phyloP scores from a whole-genome alignment of 805 yeast genomes.

The Pichia heedii region DNA sequence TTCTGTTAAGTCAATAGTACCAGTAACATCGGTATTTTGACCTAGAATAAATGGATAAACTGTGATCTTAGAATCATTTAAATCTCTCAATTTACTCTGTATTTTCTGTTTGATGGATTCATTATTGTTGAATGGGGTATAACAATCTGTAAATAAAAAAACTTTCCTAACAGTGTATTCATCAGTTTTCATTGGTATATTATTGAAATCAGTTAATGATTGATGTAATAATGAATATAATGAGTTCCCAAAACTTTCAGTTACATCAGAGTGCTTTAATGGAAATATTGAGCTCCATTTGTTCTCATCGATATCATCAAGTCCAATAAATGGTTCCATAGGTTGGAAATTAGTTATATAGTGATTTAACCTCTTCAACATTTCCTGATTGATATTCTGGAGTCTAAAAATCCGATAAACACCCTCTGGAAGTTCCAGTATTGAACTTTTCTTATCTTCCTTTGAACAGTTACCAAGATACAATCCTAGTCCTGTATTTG shows the following conservation, averaged over 20 bases:
- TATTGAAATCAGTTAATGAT: conserved; percentile 47
- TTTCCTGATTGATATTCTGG: conserved; percentile 43
- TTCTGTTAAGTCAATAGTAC: conserved; percentile 3
- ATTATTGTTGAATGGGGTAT: conserved; percentile 45
- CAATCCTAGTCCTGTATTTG: conserved; percentile 69
- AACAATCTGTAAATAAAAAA: conserved; percentile 69
- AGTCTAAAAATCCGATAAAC: conserved; percentile 43
- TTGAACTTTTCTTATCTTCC: conserved; percentile 4
- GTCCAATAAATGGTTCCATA: conserved; percentile 1
- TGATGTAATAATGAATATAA: conserved; percentile 38
- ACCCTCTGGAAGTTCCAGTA: conserved; percentile 23
- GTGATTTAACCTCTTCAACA: conserved; percentile 49
- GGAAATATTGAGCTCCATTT: conserved; percentile 23
- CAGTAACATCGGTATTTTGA: conserved; percentile 13
- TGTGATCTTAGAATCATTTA: conserved; percentile 42
- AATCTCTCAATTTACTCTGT: conserved; percentile 50
- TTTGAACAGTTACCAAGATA: conserved; percentile 44
- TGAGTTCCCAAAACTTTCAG: conserved; percentile 24
- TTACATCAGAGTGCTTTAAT: conserved; percentile 13
- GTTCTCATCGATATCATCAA: conserved; percentile 2
- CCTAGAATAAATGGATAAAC: conserved; percentile 57
- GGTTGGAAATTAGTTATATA: conserved; percentile 33
- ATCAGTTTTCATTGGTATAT: conserved; percentile 31
- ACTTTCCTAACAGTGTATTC: conserved; percentile 49
- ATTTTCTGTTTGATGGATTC: conserved; percentile 37